Percentiles rank a stretch among this genome's conserved stretches.
phyloP scores from a whole-genome alignment of 2,329 filamentous ascomycete species.

The Torrubiella hemipterigena region DNA sequence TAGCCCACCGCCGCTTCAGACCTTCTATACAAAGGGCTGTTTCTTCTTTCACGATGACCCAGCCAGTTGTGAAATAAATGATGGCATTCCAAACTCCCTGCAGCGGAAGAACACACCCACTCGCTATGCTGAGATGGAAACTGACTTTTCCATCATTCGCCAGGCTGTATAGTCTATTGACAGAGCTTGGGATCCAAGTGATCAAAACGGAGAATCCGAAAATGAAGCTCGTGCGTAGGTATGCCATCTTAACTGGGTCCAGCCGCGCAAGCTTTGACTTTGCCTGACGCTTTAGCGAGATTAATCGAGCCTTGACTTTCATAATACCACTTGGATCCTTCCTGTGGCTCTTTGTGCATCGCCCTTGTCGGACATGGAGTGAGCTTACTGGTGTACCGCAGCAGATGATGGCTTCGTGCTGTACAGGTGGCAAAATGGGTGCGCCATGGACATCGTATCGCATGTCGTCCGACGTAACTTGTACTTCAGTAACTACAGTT shows the following conservation, averaged over 20 bases:
- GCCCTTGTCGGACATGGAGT: conserved; percentile 6
- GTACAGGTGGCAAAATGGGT: neutral
- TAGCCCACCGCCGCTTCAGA: too few relatives aligned
- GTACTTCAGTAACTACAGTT: conserved; percentile 37
- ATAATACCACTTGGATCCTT: too few relatives aligned
- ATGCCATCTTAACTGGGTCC: conserved; percentile 47
- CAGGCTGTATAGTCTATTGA: conserved; percentile 62
- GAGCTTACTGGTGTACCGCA: neutral
- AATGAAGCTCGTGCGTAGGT: conserved; percentile 47
- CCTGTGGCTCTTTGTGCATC: conserved; percentile 1
- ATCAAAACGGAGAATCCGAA: conserved; percentile 47
- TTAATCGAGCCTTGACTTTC: conserved; percentile 12
- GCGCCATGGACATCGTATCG: conserved; percentile 3
- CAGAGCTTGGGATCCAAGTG: conserved; percentile 53
- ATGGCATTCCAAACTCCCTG: conserved; percentile 73
- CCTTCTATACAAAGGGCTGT: too few relatives aligned
- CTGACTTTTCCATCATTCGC: conserved; percentile 33
- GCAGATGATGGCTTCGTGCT: conserved; percentile 1
- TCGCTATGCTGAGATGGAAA: conserved; percentile 56
- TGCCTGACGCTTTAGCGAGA: conserved; percentile 14
- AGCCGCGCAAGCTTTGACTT: conserved; percentile 19
- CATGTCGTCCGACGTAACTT: conserved; percentile 22
- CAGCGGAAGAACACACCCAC: conserved; percentile 59
- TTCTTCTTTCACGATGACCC: conserved; percentile 25
- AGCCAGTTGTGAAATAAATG: conserved; percentile 61